Evolutionary conservation across 352 stramenopile species (phyloP).

Genomic region (Phytophthora cajani): DNA sequence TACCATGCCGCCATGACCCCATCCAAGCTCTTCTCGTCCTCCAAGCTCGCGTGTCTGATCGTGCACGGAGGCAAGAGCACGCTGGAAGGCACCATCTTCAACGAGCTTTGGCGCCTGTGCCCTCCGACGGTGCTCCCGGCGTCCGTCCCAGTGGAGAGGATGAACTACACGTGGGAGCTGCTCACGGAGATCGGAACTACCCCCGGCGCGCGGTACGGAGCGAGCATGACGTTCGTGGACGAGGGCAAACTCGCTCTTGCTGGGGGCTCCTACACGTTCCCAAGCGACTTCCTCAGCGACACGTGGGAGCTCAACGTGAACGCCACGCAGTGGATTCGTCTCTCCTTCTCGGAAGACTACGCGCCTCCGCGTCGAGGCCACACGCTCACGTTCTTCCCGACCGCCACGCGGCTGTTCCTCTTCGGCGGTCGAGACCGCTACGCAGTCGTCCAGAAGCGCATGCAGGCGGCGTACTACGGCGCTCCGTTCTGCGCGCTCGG

Average conservation of each 20-base stretch:
- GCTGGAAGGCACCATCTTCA: slow-evolving; percentile 54
- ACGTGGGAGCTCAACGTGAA: slow-evolving; percentile 79
- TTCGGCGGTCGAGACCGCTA: slow-evolving; percentile 75
- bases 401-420: slow-evolving; percentile 47
- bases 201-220: slow-evolving; percentile 63
- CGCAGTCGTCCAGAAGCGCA: slow-evolving; percentile 54
- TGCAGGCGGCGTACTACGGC: slow-evolving; percentile 59
- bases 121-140: slow-evolving; percentile 20
- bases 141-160: slow-evolving; percentile 42
- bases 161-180: slow-evolving; percentile 63
- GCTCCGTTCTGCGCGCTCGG: slow-evolving; percentile 57
- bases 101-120: slow-evolving; percentile 77
- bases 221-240: slow-evolving; percentile 60
- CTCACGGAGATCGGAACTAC: slow-evolving; percentile 55
- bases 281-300: slow-evolving; percentile 76
- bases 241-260: slow-evolving; percentile 64
- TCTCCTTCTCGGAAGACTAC: slow-evolving; percentile 60
- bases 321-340: slow-evolving; percentile 66
- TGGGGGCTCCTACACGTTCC: slow-evolving; percentile 78
- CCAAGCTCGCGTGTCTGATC: slow-evolving; percentile 51
- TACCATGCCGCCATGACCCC: slow-evolving; percentile 59
- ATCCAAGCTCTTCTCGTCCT: slow-evolving; percentile 37
- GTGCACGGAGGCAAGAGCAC: slow-evolving; percentile 66
- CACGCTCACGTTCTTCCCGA: slow-evolving; percentile 52
- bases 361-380: slow-evolving; percentile 60